Evolutionary conservation across 768 basidiomycete genomes (phyloP).

Genomic region (Trametes cinnabarina): DNA sequence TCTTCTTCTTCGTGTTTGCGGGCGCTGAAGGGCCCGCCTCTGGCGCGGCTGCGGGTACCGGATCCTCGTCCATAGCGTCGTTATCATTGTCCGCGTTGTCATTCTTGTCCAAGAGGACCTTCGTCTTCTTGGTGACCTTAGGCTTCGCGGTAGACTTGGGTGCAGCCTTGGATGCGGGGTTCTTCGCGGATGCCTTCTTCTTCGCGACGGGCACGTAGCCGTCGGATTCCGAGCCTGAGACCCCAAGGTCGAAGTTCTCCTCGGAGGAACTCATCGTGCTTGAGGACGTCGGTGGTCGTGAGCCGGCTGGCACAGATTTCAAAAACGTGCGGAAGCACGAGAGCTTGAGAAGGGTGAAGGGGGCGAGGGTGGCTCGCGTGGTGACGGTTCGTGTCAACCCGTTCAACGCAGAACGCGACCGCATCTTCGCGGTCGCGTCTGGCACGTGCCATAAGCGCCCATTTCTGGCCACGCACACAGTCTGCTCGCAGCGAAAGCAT

Average conservation of each 20-base stretch:
- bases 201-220: slow-evolving; percentile 55
- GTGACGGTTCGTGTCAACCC: slow-evolving; percentile 17
- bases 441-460: slow-evolving; percentile 10
- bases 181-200: slow-evolving; percentile 40
- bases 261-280: slow-evolving; percentile 69
- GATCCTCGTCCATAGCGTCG: slow-evolving; percentile 40
- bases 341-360: background rate
- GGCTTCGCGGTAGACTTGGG: slow-evolving; percentile 46
- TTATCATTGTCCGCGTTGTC: slow-evolving; percentile 58
- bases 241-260: slow-evolving; percentile 64
- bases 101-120: slow-evolving; percentile 60
- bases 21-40: slow-evolving; percentile 26
- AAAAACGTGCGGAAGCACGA: background rate
- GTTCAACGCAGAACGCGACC: slow-evolving; percentile 17
- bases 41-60: slow-evolving; percentile 30
- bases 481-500: background rate
- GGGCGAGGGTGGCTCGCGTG: slow-evolving; percentile 16
- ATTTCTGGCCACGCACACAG: background rate
- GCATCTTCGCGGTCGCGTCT: background rate
- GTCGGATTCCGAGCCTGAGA: slow-evolving; percentile 60
- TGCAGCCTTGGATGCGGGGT: slow-evolving; percentile 44
- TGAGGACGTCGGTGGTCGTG: background rate
- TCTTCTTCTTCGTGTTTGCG: slow-evolving; percentile 68
- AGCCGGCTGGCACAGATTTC: background rate
- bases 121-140: slow-evolving; percentile 65